phyloP scores from a whole-genome alignment of 2,329 filamentous ascomycete genomes.

The Fusarium pseudoanthophilum region DNA sequence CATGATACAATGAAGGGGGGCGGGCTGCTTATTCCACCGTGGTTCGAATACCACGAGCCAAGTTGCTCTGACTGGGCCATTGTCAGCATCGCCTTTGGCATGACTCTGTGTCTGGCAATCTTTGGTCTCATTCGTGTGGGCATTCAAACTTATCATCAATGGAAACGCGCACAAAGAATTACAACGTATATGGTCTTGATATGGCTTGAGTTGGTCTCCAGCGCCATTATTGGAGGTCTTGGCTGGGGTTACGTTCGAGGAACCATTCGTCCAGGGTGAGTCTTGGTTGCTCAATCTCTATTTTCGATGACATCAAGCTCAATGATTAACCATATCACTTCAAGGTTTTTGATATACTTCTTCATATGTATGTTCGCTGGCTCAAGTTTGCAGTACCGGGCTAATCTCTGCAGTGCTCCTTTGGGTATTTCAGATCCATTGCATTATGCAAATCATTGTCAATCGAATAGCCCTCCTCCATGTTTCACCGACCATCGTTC shows the following conservation, averaged over 20 bases:
- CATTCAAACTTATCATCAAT: conserved; percentile 50
- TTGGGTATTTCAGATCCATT: conserved; percentile 52
- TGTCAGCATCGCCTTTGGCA: conserved; percentile 52
- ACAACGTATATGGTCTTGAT: conserved; percentile 54
- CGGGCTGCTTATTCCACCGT: conserved; percentile 41
- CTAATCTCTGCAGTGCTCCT: conserved; percentile 44
- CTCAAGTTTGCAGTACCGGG: neutral
- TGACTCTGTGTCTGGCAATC: conserved; percentile 51
- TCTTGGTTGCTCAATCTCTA: neutral
- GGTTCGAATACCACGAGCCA: conserved; percentile 37
- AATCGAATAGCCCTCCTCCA: conserved; percentile 61
- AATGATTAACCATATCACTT: conserved; percentile 16
- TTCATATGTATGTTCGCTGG: conserved; percentile 28
- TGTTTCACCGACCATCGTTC: conserved; percentile 50
- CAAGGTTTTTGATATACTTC: conserved; percentile 46
- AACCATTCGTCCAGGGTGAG: conserved; percentile 45
- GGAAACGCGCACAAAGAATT: conserved; percentile 47
- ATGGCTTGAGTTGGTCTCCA: conserved; percentile 53
- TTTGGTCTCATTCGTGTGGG: conserved; percentile 49
- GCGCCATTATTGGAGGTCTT: conserved; percentile 48
- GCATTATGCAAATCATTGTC: conserved; percentile 63
- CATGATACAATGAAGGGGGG: conserved; percentile 39
- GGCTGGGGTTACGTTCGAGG: conserved; percentile 51
- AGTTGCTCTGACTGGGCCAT: conserved; percentile 47
- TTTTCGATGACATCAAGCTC: neutral